A percentile compares a stretch with the other conserved stretches of the same genome.
phyloP scores from a whole-genome alignment of 2,329 filamentous ascomycete species.

The Metarhizium robertsii region DNA sequence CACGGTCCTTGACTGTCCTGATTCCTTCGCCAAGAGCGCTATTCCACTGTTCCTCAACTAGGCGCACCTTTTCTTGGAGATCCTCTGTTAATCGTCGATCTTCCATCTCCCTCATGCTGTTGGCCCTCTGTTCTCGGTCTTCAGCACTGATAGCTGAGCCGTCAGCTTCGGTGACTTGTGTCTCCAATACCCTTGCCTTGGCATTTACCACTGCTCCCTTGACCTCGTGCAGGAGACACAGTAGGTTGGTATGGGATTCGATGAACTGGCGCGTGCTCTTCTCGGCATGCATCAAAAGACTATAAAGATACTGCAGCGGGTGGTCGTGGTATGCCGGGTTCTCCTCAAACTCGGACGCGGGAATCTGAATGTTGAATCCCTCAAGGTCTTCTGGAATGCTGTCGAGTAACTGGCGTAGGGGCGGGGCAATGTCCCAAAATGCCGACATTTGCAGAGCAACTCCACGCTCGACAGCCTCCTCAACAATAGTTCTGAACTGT shows the following conservation, averaged over 20 bases:
- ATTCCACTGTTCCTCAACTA: constrained; percentile 86
- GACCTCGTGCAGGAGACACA: constrained; percentile 86
- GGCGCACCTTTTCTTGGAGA: constrained; percentile 83
- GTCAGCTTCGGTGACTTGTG: constrained; percentile 41
- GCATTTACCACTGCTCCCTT: constrained; percentile 68
- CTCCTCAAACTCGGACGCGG: constrained; percentile 69
- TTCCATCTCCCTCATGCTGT: constrained; percentile 55
- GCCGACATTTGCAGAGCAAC: constrained; percentile 87
- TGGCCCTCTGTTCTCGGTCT: constrained; percentile 31
- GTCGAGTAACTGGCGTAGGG: constrained; percentile 67
- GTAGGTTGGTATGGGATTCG: constrained; percentile 82
- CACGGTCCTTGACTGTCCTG: constrained; percentile 61
- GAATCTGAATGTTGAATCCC: constrained; percentile 67
- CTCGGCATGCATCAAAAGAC: constrained; percentile 74
- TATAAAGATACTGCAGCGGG: constrained; percentile 85
- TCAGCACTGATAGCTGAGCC: constrained; percentile 21
- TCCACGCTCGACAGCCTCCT: constrained; percentile 75
- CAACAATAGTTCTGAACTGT: constrained; percentile 69
- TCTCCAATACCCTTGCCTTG: constrained; percentile 57
- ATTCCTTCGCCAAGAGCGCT: constrained; percentile 77
- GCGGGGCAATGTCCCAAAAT: constrained; percentile 96
- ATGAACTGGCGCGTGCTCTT: constrained; percentile 96
- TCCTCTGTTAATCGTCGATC: constrained; percentile 68
- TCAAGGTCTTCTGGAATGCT: constrained; percentile 57
- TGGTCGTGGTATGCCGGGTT: constrained; percentile 73